Evolutionary conservation across 345 rosid genomes (phyloP), one percentile per base, ranked within the genome.

Genomic region (Sonneratia caseolaris): DNA sequence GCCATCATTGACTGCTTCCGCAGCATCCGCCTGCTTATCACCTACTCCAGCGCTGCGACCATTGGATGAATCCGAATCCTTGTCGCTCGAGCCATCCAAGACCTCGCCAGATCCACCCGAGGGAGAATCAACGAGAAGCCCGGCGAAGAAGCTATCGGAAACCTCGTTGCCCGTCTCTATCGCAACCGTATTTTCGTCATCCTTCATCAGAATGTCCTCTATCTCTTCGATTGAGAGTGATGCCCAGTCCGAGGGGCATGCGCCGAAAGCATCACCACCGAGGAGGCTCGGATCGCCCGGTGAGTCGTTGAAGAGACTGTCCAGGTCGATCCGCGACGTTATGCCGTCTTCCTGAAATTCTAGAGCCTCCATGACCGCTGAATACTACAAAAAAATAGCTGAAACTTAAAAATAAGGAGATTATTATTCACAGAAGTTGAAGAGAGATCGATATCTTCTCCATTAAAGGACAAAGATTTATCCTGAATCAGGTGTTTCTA

Each of bases 121-220:
- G 37, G 92, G 85, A 55, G 77, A 80, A 73, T 82, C 91, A 3
- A 78, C 86, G 1, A 87, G 74, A 27, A 88, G 21, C 64, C 83
- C 89, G 0, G 85, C 80, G 37, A 84, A 70, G 71, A 86, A 86
- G 22, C 78, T 78, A 37, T 81, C 77, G 38, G 69, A 66, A 22
- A 74, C 51, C 37, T 77, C 77, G 62, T 71, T 69, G 69, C 72
- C 68, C 36, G 78, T 36, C 42, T 75, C 82, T 73, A 68, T 70
- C 66, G 47, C 80, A 84, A 66, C 81, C 81, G 22, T 9, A 65
- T 57, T 66, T 35, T 79, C 78, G 22, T 77, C 81, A 35, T 88
- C 90, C 2, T 70, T 76, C 90, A 90, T 88, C 76, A 90, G 66
- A 12, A 76, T 47, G 62, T 22, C 77, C 82, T 88, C 88, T 37